Base-by-base conservation (phyloP, 2,329 filamentous ascomycete species). In the Penicillium sp. region DNA sequence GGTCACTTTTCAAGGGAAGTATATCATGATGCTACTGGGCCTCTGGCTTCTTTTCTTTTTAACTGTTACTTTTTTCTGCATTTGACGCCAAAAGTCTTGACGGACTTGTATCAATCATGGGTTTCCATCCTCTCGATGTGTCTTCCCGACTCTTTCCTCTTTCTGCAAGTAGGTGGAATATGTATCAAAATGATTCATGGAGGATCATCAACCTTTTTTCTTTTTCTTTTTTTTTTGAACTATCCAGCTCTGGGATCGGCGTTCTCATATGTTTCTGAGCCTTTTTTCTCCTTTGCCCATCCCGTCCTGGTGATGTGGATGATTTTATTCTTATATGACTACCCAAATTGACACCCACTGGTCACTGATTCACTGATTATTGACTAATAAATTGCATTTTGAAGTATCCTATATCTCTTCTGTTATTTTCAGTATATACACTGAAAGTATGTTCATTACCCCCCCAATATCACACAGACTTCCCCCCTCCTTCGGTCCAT, bases 341-440 rank as follows among this genome's bases (percentile, higher is more conserved):
- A 41, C 47, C 47, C 38, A 56, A 54, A 55, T 55, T 55, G 53
- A 52, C 40, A 52, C 17, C 46, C 33, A 40, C 22, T 35, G 24
- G 21, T 32, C 43, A 31, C 24, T 29, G 24, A 24, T 22, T 32
- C 45, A 31, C 24, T 29, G 24, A 24, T 22, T 38, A 38, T 45
- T 31, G 43, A 45, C 21, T 33, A 34, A 34, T 24, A 9, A 32
- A 32, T 13, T 33, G 9, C 17, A 26, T 44, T 19, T 17, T 44
- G 32, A 21, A 19, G 8, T 35, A 19, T 28, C 34, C n/a, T 21
- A 21, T 28, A 17, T 26, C 3, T 22, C 5, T n/a, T 29, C 7
- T n/a, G 6, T 19, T 40, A 17, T 10, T n/a, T 31, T 31, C 40
- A 31, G 40, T 21, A 17, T 26, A 17, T 28, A 29, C 8, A 34